A percentile compares a stretch with the other conserved stretches of the same genome.
Conservation (phyloP, 495 filamentous ascomycete species). For the Penicillium parvum region DNA sequence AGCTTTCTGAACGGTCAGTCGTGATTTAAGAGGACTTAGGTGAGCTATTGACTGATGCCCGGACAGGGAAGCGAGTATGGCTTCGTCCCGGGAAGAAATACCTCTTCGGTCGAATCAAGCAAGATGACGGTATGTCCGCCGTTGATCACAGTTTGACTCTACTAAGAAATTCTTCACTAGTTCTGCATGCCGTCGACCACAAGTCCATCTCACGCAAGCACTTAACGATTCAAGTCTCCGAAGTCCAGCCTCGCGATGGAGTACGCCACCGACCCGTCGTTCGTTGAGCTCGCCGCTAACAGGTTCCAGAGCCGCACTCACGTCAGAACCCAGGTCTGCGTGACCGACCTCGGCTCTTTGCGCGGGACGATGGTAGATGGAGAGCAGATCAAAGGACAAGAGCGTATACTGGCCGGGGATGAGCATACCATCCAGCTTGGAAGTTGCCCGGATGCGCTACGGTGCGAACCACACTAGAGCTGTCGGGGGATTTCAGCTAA, state of each 20-base stretch:
- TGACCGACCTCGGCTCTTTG: slow-evolving; percentile 72
- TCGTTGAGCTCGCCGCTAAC: slow-evolving; percentile 12
- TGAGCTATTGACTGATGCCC: slow-evolving; percentile 22
- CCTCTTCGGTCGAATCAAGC: slow-evolving; percentile 65
- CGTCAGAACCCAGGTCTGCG: slow-evolving; percentile 56
- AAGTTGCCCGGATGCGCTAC: slow-evolving; percentile 51
- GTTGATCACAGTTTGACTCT: background rate
- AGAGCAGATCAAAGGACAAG: slow-evolving; percentile 52
- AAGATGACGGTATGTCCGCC: slow-evolving; percentile 39
- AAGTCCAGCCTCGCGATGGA: slow-evolving; percentile 62
- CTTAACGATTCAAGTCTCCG: slow-evolving; percentile 67
- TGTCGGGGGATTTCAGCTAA: too few relatives aligned
- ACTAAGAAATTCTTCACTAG: slow-evolving; percentile 5
- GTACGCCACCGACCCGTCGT: slow-evolving; percentile 42
- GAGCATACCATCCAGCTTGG: slow-evolving; percentile 66
- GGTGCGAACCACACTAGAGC: too few relatives aligned
- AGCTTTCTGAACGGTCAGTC: slow-evolving; percentile 38
- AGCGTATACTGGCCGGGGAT: slow-evolving; percentile 44
- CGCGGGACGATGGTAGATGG: slow-evolving; percentile 76
- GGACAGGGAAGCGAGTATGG: slow-evolving; percentile 68
- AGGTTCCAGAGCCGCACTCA: slow-evolving; percentile 42
- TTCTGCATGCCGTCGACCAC: slow-evolving; percentile 51
- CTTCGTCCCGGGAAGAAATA: slow-evolving; percentile 77
- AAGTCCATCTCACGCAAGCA: slow-evolving; percentile 88
- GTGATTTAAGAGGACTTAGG: too few relatives aligned